Conservation (phyloP, 2,329 filamentous ascomycete species). For the Colletotrichum graminicola region DNA sequence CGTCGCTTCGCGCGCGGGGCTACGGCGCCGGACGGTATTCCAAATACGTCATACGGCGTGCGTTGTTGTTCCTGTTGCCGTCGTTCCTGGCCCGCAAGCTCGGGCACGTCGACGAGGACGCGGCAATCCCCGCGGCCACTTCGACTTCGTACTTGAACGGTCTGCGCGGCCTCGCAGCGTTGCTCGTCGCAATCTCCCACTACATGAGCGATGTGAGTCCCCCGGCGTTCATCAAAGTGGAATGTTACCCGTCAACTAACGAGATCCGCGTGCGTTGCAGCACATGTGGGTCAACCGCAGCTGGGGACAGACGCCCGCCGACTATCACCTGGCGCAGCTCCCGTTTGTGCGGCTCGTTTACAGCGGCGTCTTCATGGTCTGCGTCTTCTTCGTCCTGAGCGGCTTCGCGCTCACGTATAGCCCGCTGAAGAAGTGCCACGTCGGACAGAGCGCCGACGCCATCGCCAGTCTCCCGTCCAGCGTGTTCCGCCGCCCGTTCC, state of each 20-base stretch:
- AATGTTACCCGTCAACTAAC: conserved; percentile 48
- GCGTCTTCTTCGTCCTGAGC: conserved; percentile 54
- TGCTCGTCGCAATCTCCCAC: conserved; percentile 68
- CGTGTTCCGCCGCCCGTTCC: conserved; percentile 41
- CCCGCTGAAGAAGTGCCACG: conserved; percentile 45
- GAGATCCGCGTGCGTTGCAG: not conserved
- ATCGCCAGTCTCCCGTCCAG: conserved; percentile 33
- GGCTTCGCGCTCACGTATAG: conserved; percentile 52
- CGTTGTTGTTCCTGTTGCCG: conserved; percentile 10
- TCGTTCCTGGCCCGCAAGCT: conserved; percentile 16
- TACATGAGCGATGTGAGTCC: conserved; percentile 48
- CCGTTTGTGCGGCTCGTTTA: conserved; percentile 48
- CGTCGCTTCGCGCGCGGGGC: not conserved
- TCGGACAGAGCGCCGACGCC: conserved; percentile 35
- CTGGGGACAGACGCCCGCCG: conserved; percentile 21
- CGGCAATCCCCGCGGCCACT: not conserved
- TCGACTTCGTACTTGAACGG: conserved; percentile 68
- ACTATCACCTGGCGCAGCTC: conserved; percentile 43
- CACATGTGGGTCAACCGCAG: conserved; percentile 16
- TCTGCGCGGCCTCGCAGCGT: conserved; percentile 66
- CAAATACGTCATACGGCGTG: not conserved
- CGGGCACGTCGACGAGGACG: conserved; percentile 2
- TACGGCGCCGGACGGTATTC: not conserved
- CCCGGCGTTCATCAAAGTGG: too few species aligned
- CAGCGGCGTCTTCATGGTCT: conserved; percentile 48